Percentiles rank a stretch among this genome's conserved stretches.
Conservation (phyloP, 257 asterid genomes). For the Haberlea rhodopensis region DNA sequence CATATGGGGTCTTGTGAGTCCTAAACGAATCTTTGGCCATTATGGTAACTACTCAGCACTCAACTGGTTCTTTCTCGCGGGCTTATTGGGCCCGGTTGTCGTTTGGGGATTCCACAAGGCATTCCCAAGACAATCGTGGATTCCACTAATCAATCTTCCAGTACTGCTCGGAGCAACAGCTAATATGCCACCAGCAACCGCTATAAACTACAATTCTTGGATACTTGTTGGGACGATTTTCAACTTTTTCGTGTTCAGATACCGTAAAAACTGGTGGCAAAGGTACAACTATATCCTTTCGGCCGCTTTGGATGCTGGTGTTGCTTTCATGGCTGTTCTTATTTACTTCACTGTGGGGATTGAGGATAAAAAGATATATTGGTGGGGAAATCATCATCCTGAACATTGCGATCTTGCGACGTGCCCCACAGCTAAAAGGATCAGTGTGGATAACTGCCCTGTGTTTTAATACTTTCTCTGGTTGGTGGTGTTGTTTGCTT, state of each 20-base stretch:
- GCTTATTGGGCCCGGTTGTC: conserved; percentile 46
- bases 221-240: conserved; percentile 43
- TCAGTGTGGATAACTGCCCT: neutral
- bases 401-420: neutral
- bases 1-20: conserved; percentile 79
- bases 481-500: neutral
- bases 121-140: conserved; percentile 58
- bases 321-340: conserved; percentile 71
- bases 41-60: conserved; percentile 52
- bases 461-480: neutral
- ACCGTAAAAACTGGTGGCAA: conserved; percentile 72
- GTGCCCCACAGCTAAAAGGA: neutral
- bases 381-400: conserved; percentile 50
- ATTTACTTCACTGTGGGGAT: conserved; percentile 39
- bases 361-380: conserved; percentile 25
- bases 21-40: conserved; percentile 54
- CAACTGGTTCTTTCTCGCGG: conserved; percentile 64
- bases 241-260: conserved; percentile 50
- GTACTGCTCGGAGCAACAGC: conserved; percentile 59
- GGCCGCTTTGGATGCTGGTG: conserved; percentile 75
- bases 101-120: conserved; percentile 47
- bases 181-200: conserved; percentile 59
- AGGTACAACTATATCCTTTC: conserved; percentile 64
- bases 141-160: conserved; percentile 54
- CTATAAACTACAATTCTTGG: conserved; percentile 77